Evolutionary conservation across 176 grass and related monocot genomes (phyloP), one percentile per base, ranked within the genome.

Genomic region (Lolium perenne): DNA sequence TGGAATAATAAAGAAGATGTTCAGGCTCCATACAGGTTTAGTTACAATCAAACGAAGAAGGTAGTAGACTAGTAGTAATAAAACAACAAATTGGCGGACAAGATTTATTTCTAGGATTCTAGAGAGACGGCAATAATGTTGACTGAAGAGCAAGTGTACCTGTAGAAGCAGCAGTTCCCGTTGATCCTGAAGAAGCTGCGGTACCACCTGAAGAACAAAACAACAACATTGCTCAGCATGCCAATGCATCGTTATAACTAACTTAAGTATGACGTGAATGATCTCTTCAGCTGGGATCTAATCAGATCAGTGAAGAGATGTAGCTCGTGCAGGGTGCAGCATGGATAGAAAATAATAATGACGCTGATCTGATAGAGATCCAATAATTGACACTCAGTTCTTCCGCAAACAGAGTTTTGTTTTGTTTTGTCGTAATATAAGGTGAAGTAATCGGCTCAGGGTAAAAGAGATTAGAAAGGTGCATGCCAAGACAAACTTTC

Each of bases 111-210:
- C 35, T 5, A 10, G 14, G 8, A 20, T 69, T 69, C 3, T 18
- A 7, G 20, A 66, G 13, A 35, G 2, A 32, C 5, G 7, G 8
- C 4, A 60, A 38, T 54, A 9, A 60, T 66, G 15, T 32, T 73
- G 67, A 32, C 38, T 5, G 53, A 83, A n/a, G 38, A 17, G 13
- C 6, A n/a, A 0, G 2, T 81, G 32, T 74, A 86, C 88, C 84
- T 79, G 79, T 73, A 38, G 88, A 90, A 54, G 80, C 59, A 43
- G 74, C 51, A 25, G 43, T 61, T 22, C 88, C 88, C 1, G 64
- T 47, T 63, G 88, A 86, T 38, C 72, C 32, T 12, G 64, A 35
- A 35, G 32, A 35, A 35, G 32, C 32, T 35, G 32, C 32, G 32
- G 32, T 35, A 35, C 32, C 8, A 77, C 74, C 88, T 90, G 79